phyloP scores from a whole-genome alignment of 371 early-diverging fungal species.

The Mortierella sp. region DNA sequence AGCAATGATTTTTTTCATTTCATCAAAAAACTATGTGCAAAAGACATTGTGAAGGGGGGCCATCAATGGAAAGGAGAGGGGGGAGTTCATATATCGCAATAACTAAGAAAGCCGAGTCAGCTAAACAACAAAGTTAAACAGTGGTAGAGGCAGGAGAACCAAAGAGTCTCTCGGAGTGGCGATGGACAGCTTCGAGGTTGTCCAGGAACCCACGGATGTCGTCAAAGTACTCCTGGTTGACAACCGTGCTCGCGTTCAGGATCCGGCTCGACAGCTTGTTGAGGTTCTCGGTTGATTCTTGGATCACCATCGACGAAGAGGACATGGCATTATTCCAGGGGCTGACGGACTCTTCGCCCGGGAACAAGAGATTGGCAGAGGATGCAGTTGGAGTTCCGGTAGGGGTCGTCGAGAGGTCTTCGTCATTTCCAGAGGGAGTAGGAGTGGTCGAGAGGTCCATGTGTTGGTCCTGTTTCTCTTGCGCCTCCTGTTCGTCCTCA shows the following conservation, averaged over 20 bases:
- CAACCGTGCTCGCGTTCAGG: slow-evolving; percentile 21
- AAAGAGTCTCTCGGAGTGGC: slow-evolving; percentile 38
- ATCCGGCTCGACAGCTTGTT: slow-evolving; percentile 46
- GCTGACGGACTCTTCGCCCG: slow-evolving; percentile 20
- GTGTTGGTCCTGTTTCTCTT: slow-evolving; percentile 5
- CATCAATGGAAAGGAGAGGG: too few relatives aligned
- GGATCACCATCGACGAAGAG: not conserved
- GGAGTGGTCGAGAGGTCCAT: not conserved
- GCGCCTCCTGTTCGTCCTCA: not conserved
- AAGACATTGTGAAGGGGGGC: too few relatives aligned
- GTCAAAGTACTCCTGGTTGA: slow-evolving; percentile 54
- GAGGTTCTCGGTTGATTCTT: slow-evolving; percentile 31
- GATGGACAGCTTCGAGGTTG: slow-evolving; percentile 40
- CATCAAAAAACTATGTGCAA: too few relatives aligned
- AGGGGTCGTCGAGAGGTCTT: not conserved
- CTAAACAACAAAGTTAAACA: not conserved
- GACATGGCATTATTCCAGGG: slow-evolving; percentile 18
- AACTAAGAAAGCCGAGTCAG: too few relatives aligned
- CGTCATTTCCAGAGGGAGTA: not conserved
- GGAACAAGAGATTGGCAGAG: not conserved
- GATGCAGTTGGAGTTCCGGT: not conserved
- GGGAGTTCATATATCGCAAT: too few relatives aligned
- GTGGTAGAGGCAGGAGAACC: not conserved
- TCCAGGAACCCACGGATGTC: slow-evolving; percentile 48
- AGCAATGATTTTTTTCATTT: too few relatives aligned